Evolutionary conservation across 129 eudicot genomes (phyloP).

Genomic region (Lonicera japonica): DNA sequence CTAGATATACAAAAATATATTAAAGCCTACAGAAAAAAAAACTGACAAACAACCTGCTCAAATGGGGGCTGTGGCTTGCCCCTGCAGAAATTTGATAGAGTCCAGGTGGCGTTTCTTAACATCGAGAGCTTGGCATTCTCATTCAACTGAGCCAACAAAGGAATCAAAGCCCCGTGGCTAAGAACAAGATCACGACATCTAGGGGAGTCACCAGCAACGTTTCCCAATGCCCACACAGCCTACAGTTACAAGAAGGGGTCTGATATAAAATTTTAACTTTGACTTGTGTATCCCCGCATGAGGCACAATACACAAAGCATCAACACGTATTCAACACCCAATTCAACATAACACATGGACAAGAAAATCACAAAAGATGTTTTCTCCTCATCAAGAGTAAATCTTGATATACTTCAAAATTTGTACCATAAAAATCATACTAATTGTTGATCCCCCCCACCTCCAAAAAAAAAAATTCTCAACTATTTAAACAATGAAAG

Average conservation of each 20-base stretch:
- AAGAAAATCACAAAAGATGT: no score
- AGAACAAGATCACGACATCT: constrained; percentile 87
- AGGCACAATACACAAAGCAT: no score
- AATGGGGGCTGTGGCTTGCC: constrained; percentile 90
- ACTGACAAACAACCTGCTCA: constrained; percentile 48
- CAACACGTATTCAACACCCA: no score
- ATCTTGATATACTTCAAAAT: no score
- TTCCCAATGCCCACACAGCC: constrained; percentile 98
- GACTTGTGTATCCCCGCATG: neutral
- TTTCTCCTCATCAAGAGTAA: no score
- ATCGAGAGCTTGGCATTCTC: constrained; percentile 83
- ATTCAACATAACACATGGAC: no score
- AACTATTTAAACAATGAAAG: no score
- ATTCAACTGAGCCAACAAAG: constrained; percentile 64
- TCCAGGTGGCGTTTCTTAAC: constrained; percentile 94
- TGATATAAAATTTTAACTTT: no score
- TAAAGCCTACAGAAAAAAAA: neutral
- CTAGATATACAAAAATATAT: neutral
- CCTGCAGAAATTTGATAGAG: constrained; percentile 80
- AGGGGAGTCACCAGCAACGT: constrained; percentile 91
- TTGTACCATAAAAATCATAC: no score
- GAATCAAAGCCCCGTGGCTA: constrained; percentile 65
- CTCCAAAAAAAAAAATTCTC: no score
- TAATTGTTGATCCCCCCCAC: no score
- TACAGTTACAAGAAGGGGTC: constrained; percentile 11